phyloP scores from a whole-genome alignment of 2,329 filamentous ascomycete species.

The Metarhizium humberi region DNA sequence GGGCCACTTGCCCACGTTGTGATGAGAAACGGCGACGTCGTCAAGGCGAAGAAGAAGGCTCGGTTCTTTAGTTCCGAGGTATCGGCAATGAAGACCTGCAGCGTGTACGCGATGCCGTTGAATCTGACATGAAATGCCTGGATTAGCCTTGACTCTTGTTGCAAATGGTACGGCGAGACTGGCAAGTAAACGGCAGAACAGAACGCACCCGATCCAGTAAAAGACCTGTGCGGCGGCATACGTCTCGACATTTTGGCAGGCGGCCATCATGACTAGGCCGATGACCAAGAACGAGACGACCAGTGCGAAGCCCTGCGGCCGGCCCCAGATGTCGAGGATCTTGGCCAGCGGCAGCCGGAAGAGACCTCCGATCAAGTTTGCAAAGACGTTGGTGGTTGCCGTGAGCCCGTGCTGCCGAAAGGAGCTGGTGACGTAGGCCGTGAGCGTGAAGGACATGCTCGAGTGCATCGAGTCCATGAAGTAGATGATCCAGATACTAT shows the following conservation, averaged over 20 bases:
- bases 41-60: slow-evolving; percentile 21
- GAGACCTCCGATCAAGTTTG: slow-evolving; percentile 21
- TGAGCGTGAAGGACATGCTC: neutral
- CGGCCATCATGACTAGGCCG: slow-evolving; percentile 47
- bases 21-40: slow-evolving; percentile 25
- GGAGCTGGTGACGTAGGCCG: slow-evolving; percentile 1
- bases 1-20: slow-evolving; percentile 23
- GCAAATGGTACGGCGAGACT: neutral
- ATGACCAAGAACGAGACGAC: slow-evolving; percentile 26
- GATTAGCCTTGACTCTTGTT: too few relatives aligned
- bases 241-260: slow-evolving; percentile 38
- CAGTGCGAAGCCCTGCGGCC: slow-evolving; percentile 24
- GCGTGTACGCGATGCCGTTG: slow-evolving; percentile 18
- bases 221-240: slow-evolving; percentile 41
- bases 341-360: slow-evolving; percentile 26
- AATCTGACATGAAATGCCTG: neutral
- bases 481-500: slow-evolving; percentile 6
- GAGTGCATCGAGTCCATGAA: slow-evolving; percentile 5
- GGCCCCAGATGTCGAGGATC: slow-evolving; percentile 28
- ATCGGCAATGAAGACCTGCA: slow-evolving; percentile 23
- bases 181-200: neutral
- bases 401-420: slow-evolving; percentile 1
- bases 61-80: slow-evolving; percentile 21
- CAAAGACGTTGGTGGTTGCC: slow-evolving; percentile 6
- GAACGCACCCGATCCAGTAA: slow-evolving; percentile 39